Percentiles rank a stretch among this genome's conserved stretches.
phyloP scores from a whole-genome alignment of 2,329 filamentous ascomycete genomes.

The Diatrype stigma region DNA sequence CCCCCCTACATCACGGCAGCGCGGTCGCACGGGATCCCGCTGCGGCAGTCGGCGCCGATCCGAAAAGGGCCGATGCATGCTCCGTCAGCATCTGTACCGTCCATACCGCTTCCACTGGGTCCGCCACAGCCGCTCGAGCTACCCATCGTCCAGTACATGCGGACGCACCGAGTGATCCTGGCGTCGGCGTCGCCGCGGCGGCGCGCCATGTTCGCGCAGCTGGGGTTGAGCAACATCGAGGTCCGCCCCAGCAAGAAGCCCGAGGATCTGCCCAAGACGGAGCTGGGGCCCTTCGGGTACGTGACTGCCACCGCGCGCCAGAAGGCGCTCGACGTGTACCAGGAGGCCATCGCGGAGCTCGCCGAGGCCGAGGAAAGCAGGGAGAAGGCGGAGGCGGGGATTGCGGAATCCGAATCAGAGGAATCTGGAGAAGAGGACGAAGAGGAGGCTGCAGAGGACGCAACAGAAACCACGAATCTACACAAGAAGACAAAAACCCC shows the following conservation, averaged over 20 bases:
- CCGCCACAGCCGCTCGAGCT: constrained; percentile 67
- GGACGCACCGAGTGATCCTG: constrained; percentile 77
- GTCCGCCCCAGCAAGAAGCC: constrained; percentile 77
- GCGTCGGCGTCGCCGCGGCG: constrained; percentile 86
- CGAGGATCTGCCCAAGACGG: constrained; percentile 77
- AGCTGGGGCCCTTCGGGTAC: constrained; percentile 80
- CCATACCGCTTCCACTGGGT: constrained; percentile 28
- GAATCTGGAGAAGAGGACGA: constrained; percentile 9
- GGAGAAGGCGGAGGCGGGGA: constrained; percentile 19
- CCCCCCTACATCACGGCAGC: constrained; percentile 42
- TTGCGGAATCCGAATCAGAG: too few relatives aligned
- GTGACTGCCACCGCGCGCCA: constrained; percentile 79
- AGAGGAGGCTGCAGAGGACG: neutral
- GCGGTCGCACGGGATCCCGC: constrained; percentile 31
- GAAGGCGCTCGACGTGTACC: constrained; percentile 75
- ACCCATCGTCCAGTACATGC: constrained; percentile 72
- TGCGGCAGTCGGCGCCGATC: constrained; percentile 12
- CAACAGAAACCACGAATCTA: constrained; percentile 25
- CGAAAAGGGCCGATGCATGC: neutral
- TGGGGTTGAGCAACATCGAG: constrained; percentile 79
- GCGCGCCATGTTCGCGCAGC: constrained; percentile 74
- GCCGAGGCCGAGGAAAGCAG: constrained; percentile 25
- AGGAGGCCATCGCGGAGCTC: constrained; percentile 36
- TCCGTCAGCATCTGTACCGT: too few relatives aligned
- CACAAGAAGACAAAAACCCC: constrained; percentile 14